Base-by-base conservation (phyloP, 2,329 filamentous ascomycete species). In the Phialocephala sp. region DNA sequence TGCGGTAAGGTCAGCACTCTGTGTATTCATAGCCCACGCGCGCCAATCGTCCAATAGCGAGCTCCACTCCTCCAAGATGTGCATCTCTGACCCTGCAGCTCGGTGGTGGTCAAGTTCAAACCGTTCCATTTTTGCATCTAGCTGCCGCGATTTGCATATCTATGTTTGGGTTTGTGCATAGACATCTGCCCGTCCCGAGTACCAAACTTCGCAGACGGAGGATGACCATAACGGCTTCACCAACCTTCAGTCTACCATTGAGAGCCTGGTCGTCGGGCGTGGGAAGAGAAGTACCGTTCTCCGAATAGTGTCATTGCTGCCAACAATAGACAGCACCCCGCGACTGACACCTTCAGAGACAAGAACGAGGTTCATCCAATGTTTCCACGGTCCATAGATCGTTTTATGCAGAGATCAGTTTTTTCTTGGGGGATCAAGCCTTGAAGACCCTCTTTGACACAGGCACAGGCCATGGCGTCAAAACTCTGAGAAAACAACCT, bases 1-100 rank as follows among this genome's bases (percentile, higher is more conserved):
- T 66, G 55, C 58, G 56, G 64, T 60, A 65, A 62, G 60, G 52
- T 62, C 35, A 14, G 27, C 56, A 59, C 62, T 50, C 52, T 41
- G 15, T 55, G 60, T 60, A 62, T 65, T 56, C 56, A 60, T 43
- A 58, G 62, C 54, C 64, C 36, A 41, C 60, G 12, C 59, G 62
- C 66, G 66, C 56, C 66, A 67, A 65, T 67, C n/a, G 18, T 22
- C 65, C 65, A 67, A 67, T 67, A 43, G 55, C 43, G 8, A 20
- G 52, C 27, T 24, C 11, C 12, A 4, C 4, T 57, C 14, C 6
- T 32, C 37, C 43, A 20, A 11, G 43, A 27, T 56, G 2, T 39
- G 47, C 54, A 56, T 39, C 37, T 9, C 54, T 20, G 36, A 27
- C 36, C 54, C 32, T 36, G 15, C n/a, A 37, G 54, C 36, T 27